Percentiles rank a stretch among this genome's conserved stretches.
Evolutionary conservation across 2,329 filamentous ascomycete species (phyloP).

Genomic region (Helicocarpus griseus): DNA sequence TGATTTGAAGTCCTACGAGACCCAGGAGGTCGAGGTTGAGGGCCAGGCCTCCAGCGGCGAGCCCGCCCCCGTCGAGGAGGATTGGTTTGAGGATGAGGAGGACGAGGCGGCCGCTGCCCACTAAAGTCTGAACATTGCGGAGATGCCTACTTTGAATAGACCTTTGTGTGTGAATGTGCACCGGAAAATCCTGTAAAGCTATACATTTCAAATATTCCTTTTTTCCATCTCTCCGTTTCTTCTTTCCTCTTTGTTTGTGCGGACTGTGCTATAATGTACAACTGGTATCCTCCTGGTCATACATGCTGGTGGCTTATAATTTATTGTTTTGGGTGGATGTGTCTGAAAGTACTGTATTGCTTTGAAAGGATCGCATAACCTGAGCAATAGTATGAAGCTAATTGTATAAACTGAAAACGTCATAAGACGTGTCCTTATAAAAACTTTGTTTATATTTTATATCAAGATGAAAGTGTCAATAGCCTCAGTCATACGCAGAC

Average conservation of each 20-base stretch:
- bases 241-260: too few relatives aligned
- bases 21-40: slow-evolving; percentile 87
- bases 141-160: slow-evolving; percentile 1
- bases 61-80: slow-evolving; percentile 52
- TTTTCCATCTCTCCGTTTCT: neutral
- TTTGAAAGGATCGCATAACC: too few relatives aligned
- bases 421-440: neutral
- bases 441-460: neutral
- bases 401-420: neutral
- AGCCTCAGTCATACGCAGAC: too few relatives aligned
- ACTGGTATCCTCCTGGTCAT: too few relatives aligned
- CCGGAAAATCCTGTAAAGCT: slow-evolving; percentile 4
- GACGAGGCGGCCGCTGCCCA: slow-evolving; percentile 38
- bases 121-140: slow-evolving; percentile 17
- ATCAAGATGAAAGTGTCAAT: neutral
- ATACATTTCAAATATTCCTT: slow-evolving; percentile 1
- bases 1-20: slow-evolving; percentile 90
- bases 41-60: slow-evolving; percentile 60
- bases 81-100: slow-evolving; percentile 76
- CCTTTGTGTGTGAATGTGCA: slow-evolving; percentile 1
- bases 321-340: too few relatives aligned
- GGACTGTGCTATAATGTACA: too few relatives aligned
- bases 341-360: too few relatives aligned
- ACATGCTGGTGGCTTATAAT: too few relatives aligned
- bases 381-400: too few relatives aligned